phyloP scores from a whole-genome alignment of 768 basidiomycete species.

The Mycena filopes region DNA sequence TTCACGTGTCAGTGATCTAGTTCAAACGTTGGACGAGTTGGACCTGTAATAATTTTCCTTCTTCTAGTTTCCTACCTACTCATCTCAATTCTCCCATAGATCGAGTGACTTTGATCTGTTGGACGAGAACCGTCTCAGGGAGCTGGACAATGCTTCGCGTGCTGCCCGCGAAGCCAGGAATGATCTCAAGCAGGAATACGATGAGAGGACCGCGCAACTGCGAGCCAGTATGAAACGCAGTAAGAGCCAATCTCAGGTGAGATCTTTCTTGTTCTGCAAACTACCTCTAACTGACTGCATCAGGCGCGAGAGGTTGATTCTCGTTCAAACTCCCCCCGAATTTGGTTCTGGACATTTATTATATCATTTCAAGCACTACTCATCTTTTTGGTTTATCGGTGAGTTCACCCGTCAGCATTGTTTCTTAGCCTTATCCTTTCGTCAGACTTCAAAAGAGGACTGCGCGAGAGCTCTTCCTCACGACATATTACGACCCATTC shows the following conservation, averaged over 20 bases:
- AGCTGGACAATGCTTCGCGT: slow-evolving; percentile 64
- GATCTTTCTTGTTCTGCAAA: slow-evolving; percentile 23
- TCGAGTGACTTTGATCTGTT: slow-evolving; percentile 47
- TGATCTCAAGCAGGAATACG: slow-evolving; percentile 48
- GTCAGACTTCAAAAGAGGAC: slow-evolving; percentile 57
- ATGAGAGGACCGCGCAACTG: slow-evolving; percentile 50
- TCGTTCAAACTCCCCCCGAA: slow-evolving; percentile 11
- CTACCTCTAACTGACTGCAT: background rate
- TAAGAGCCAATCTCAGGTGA: slow-evolving; percentile 50
- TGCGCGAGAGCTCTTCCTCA: slow-evolving; percentile 70
- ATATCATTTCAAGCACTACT: slow-evolving; percentile 28
- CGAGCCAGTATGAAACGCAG: slow-evolving; percentile 47
- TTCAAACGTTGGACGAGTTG: slow-evolving; percentile 63
- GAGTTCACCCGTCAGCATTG: background rate
- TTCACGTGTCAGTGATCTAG: slow-evolving; percentile 66
- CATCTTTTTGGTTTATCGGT: slow-evolving; percentile 28
- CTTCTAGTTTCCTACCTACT: slow-evolving; percentile 12
- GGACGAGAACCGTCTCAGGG: slow-evolving; percentile 57
- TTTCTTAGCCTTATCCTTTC: slow-evolving; percentile 19
- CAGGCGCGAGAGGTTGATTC: slow-evolving; percentile 8
- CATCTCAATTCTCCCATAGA: slow-evolving; percentile 40
- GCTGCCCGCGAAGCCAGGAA: slow-evolving; percentile 62
- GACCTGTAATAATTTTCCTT: slow-evolving; percentile 60
- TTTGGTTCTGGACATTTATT: slow-evolving; percentile 29
- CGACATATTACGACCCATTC: slow-evolving; percentile 83